Base-by-base conservation (phyloP, 2,329 filamentous ascomycete genomes). In the Cordyceps fumosorosea region DNA sequence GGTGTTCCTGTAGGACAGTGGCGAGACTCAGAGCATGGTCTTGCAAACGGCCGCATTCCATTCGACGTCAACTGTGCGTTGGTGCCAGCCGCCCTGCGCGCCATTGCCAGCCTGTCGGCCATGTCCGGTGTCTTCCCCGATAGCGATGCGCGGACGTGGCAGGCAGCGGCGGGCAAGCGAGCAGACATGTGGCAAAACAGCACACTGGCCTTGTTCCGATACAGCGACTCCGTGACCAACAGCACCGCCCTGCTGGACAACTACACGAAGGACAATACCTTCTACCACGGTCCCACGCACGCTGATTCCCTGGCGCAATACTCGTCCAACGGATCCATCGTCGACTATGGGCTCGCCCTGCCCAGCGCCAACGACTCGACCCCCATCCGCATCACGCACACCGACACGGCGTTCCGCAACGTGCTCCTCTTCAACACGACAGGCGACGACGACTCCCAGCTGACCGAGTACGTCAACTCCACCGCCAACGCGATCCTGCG, bases 1-100 rank as follows among this genome's bases (percentile, higher is more conserved):
- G 78, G 74, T 7, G 72, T 86, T 64, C 65, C 78, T 0, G 83
- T 87, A 0, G 86, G 86, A 0, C 74, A 89, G 68, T 89, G 85
- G 86, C 78, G 86, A 54, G 86, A 89, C 65, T 85, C 81, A 18
- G 78, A 74, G 1, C 81, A 81, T 56, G 85, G 86, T 16, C 69
- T 88, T 16, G 86, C 83, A 1, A 84, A 84, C 40, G 85, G 84
- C 2, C 78, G 81, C 0, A 83, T 87, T n/a, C 85, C 86, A 0
- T 88, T 85, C 67, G 81, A 88, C 64, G 85, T 88, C 26, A 89
- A 88, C 66, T 83, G 83, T 0, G 85, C 83, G 0, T 75, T 89
- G 0, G 82, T 82, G 0, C 86, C 86, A 0, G 85, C 86, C 2
- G 84, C 82, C 2, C 76, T 89, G 0, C 77, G 81, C 12, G 79